Evolutionary conservation across 345 rosid species (phyloP).

Genomic region (Rhizophora apiculata): DNA sequence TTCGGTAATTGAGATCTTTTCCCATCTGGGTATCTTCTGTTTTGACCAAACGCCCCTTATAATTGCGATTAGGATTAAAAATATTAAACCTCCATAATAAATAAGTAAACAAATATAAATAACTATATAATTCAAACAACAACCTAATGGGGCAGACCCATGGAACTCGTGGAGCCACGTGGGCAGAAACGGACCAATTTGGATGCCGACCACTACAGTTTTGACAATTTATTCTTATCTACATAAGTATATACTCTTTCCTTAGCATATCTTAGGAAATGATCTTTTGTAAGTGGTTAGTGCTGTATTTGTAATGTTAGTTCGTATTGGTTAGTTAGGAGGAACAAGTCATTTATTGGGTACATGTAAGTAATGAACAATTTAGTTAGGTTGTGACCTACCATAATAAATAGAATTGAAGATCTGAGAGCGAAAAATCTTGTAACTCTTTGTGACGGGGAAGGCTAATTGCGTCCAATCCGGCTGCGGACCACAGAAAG

Average conservation of each 20-base stretch:
- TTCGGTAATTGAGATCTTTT: background rate
- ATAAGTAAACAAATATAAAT: background rate
- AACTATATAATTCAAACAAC: background rate
- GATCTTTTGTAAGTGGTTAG: background rate
- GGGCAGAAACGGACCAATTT: slow-evolving; percentile 21
- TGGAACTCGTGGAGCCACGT: slow-evolving; percentile 27
- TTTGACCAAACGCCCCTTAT: slow-evolving; percentile 8
- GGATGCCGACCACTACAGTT: slow-evolving; percentile 23
- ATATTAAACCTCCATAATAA: background rate
- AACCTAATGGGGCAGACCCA: slow-evolving; percentile 3
- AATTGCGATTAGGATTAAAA: background rate
- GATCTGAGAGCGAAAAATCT: slow-evolving; percentile 31
- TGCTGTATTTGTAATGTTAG: slow-evolving; percentile 4
- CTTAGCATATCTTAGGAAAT: background rate
- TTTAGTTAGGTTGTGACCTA: slow-evolving; percentile 58
- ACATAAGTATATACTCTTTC: background rate
- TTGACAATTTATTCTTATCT: slow-evolving; percentile 16
- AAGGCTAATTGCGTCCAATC: background rate
- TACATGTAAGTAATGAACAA: slow-evolving; percentile 38
- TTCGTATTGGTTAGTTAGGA: slow-evolving; percentile 41
- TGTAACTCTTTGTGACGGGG: background rate
- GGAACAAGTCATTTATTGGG: slow-evolving; percentile 41
- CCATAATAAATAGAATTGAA: slow-evolving; percentile 46
- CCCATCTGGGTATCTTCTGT: background rate
- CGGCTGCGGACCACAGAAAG: slow-evolving; percentile 16